Base-by-base conservation (phyloP, 2,329 filamentous ascomycete species). In the Chlorencoelia australis region DNA sequence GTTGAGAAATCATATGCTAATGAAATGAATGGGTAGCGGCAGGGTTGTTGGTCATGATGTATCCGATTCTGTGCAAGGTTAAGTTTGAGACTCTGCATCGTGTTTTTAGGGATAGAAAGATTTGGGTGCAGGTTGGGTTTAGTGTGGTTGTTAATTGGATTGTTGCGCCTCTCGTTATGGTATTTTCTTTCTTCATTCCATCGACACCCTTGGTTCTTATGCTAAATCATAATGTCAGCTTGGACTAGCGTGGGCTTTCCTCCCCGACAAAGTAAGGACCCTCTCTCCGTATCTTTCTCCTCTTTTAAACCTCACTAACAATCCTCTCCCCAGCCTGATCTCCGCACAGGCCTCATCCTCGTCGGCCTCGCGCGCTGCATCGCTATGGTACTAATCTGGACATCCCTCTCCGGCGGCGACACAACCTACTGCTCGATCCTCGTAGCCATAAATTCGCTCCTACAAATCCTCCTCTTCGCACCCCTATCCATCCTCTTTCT, bases 31-130 rank as follows among this genome's bases (percentile, higher is more conserved):
- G 9, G 4, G 19, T 20, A 83, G 84, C 85, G 1, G 64, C 93
- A 31, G 85, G 86, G 0, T 62, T 94, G 1, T 67, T 94, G 1
- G 77, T 93, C 27, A 94, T 94, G 85, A 94, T 94, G 84, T 94
- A 91, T 53, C 87, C 86, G 0, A 93, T 94, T 41, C 65, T 94
- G 0, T 93, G 84, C 68, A 91, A 91, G 57, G 81, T 93, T 5
- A 75, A 75, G 26, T 91, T 76, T 58, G 85, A 93, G 56, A 72
- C 73, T 0, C 61, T 93, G 7, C 82, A 86, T 55, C 62, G 71
- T 3, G 63, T 85, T 4, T 70, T 91, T 40, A 57, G 62, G 2
- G 65, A 75, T 3, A 66, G 66, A 3, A 64, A 65, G 1, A 63
- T 93, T 2, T 94, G 83, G 85, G 73, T 75, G 33, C 85, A 94